Base-by-base conservation (phyloP, 352 stramenopile species). In the Pilasporangium apinafurcum region DNA sequence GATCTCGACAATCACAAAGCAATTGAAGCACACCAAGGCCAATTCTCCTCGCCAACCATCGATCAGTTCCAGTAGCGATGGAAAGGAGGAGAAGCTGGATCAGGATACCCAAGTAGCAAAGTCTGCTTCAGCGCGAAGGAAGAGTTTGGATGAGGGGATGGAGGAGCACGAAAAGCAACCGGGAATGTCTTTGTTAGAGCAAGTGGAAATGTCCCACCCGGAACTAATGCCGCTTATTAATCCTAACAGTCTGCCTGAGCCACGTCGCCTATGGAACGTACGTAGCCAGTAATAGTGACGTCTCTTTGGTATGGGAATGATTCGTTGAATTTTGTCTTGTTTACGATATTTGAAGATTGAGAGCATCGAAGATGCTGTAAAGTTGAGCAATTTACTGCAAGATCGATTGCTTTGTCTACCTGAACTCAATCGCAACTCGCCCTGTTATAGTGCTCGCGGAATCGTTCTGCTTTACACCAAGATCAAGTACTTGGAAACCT, bases 401-500 rank as follows among this genome's bases (percentile, higher is more conserved):
- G 79, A 87, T 28, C 75, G 76, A 16, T 44, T 89, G 48, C 51
- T 92, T 22, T 83, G 73, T 44, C 59, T 88, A 9, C 77, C 76
- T 1, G 80, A 88, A 47, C 57, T 88, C 29, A 89, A 88, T 59
- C 80, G 72, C 46, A 84, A 69, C 58, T 88, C 80, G 22, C 75
- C 80, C 21, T 88, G 75, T 62, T 88, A 88, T 61, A 90, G 65
- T 34, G 80, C 80, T 16, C 75, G 80, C 12, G 69, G 60, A 25
- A 77, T 92, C 34, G 72, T 92, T 46, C 56, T 90, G 53, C 69
- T 90, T 22, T 92, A 84, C 52, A 92, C 77, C 22, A 92, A 92
- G 53, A 62, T 89, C 44, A 76, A 81, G 44, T 92, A 92, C 56
- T 57, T 92, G 12, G 78, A 80, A 56, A 88, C 78, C 7, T 90